phyloP scores from a whole-genome alignment of 305 asterid genomes.

The Solanum hybrid region DNA sequence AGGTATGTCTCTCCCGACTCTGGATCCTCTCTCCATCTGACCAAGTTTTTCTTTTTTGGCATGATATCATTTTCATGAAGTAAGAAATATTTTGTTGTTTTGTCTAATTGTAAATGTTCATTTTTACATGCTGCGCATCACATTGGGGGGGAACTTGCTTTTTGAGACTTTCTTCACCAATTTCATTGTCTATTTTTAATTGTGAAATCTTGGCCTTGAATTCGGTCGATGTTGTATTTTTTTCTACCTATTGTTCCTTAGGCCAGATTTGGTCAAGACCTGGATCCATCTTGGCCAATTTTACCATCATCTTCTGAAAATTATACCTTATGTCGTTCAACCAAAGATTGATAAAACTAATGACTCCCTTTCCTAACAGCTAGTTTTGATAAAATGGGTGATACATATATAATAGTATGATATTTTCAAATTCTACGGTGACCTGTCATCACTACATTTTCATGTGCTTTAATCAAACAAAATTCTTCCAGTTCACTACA shows the following conservation, averaged over 20 bases:
- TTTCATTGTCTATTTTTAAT: not conserved
- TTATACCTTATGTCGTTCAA: not conserved
- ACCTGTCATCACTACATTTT: not conserved
- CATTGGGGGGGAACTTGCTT: not conserved
- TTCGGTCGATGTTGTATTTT: not conserved
- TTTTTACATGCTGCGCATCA: not conserved
- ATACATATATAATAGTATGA: not conserved
- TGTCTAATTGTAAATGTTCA: not conserved
- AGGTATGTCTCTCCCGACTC: slow-evolving; percentile 33
- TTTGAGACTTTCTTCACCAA: not conserved
- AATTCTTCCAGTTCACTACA: not conserved
- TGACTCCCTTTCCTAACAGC: not conserved
- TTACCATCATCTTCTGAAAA: not conserved
- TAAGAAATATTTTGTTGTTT: not conserved
- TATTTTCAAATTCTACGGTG: not conserved
- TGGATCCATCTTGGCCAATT: not conserved
- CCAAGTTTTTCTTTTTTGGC: not conserved
- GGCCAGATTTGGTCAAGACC: not conserved
- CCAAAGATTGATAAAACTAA: not conserved
- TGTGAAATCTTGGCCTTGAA: slow-evolving; percentile 5
- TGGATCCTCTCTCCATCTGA: slow-evolving; percentile 9
- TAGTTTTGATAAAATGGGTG: not conserved
- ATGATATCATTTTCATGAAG: slow-evolving; percentile 2
- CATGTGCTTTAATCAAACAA: not conserved
- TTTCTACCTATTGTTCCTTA: not conserved